phyloP scores from a whole-genome alignment of 371 early-diverging fungal genomes.

The Blakeslea trispora region DNA sequence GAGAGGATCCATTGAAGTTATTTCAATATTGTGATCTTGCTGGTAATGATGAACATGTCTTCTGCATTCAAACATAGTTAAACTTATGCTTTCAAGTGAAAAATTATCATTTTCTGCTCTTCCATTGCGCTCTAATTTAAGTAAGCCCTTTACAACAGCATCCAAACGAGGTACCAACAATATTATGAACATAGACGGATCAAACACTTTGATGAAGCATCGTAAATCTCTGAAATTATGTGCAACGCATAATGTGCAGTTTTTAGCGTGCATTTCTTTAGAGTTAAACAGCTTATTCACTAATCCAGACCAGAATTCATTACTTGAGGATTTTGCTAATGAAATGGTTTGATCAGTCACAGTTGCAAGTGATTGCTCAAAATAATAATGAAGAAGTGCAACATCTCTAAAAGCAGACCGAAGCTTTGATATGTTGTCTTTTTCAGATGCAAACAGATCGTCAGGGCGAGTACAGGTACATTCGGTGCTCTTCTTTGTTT shows the following conservation, averaged over 20 bases:
- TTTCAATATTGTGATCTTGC: background rate
- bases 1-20: constrained; percentile 12
- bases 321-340: constrained; percentile 37
- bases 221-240: constrained; percentile 48
- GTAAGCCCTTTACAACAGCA: constrained; percentile 42
- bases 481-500: constrained; percentile 18
- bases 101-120: background rate
- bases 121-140: constrained; percentile 9
- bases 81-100: constrained; percentile 18
- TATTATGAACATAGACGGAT: constrained; percentile 58
- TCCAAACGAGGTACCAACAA: constrained; percentile 62
- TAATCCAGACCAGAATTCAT: constrained; percentile 40
- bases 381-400: constrained; percentile 56
- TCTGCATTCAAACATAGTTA: constrained; percentile 59
- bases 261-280: constrained; percentile 19
- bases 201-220: constrained; percentile 71
- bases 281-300: constrained; percentile 22
- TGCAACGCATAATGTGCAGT: constrained; percentile 28
- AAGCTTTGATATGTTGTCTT: constrained; percentile 27
- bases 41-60: constrained; percentile 28
- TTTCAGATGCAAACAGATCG: constrained; percentile 27
- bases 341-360: constrained; percentile 55
- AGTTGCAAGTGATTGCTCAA: constrained; percentile 52
- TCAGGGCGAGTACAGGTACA: constrained; percentile 38
- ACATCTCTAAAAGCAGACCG: constrained; percentile 35